Evolutionary conservation across 768 basidiomycete species (phyloP).

Genomic region (Collybiopsis confluens): DNA sequence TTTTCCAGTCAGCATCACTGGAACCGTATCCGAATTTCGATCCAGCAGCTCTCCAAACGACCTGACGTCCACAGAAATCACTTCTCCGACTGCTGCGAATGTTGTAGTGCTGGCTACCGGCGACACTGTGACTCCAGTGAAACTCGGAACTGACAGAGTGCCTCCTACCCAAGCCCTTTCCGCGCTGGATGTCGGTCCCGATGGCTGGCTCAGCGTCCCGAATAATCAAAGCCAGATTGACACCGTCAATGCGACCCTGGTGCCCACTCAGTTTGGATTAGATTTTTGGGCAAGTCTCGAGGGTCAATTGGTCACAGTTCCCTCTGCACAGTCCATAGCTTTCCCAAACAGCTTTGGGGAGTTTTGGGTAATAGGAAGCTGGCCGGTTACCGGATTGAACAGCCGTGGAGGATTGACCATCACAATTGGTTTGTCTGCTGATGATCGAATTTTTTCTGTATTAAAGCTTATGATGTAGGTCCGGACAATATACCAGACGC

Average conservation of each 20-base stretch:
- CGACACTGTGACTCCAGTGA: slow-evolving; percentile 42
- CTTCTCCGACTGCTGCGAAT: slow-evolving; percentile 29
- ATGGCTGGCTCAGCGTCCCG: slow-evolving; percentile 54
- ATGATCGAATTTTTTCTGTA: background rate
- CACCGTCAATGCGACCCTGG: slow-evolving; percentile 39
- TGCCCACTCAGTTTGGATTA: slow-evolving; percentile 48
- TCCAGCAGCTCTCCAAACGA: slow-evolving; percentile 37
- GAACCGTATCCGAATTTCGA: slow-evolving; percentile 47
- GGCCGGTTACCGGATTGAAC: slow-evolving; percentile 54
- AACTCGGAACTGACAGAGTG: slow-evolving; percentile 48
- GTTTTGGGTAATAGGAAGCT: slow-evolving; percentile 56
- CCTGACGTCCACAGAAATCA: slow-evolving; percentile 47
- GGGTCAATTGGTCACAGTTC: slow-evolving; percentile 52
- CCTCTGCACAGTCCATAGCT: slow-evolving; percentile 39
- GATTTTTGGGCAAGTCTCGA: slow-evolving; percentile 67
- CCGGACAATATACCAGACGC: slow-evolving; percentile 48
- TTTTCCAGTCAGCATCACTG: slow-evolving; percentile 30
- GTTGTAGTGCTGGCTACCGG: slow-evolving; percentile 40
- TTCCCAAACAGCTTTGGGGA: slow-evolving; percentile 53
- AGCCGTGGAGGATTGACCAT: slow-evolving; percentile 51
- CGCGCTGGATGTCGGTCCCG: slow-evolving; percentile 45
- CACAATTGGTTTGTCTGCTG: slow-evolving; percentile 33
- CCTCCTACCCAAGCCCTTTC: slow-evolving; percentile 49
- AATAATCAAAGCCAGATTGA: slow-evolving; percentile 47
- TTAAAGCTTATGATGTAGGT: slow-evolving; percentile 24